Percentiles rank a stretch among this genome's conserved stretches.
phyloP scores from a whole-genome alignment of 169 alveolate species.

The Neospora caninum region DNA sequence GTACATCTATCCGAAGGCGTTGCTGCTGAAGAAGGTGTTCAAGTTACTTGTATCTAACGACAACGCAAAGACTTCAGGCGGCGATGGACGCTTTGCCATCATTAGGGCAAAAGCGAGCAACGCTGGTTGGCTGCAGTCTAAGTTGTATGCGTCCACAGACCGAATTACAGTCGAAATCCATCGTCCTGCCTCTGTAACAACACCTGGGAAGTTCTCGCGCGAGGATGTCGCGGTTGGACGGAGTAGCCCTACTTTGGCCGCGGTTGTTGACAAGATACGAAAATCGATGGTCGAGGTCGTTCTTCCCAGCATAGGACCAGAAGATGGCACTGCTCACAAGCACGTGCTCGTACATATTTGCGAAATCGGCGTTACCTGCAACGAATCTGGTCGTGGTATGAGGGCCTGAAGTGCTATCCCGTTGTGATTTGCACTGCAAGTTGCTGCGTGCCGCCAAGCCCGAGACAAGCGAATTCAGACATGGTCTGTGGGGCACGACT shows the following conservation, averaged over 20 bases:
- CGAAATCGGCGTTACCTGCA: background rate
- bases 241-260: background rate
- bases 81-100: background rate
- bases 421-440: background rate
- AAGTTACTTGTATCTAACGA: background rate
- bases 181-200: background rate
- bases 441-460: no score
- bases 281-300: background rate
- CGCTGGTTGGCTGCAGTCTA: background rate
- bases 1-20: background rate
- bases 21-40: constrained; percentile 1
- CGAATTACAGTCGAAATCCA: background rate
- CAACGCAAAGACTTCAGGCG: no score
- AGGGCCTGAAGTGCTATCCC: background rate
- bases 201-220: background rate
- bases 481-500: no score
- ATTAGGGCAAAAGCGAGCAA: background rate
- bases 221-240: background rate
- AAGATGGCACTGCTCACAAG: background rate
- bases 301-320: background rate
- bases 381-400: background rate
- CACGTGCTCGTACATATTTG: constrained; percentile 15
- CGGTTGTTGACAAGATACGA: background rate
- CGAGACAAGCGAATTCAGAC: no score
- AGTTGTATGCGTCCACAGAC: background rate